phyloP scores from a whole-genome alignment of 1,284 basidiomycete genomes.

The Apiotrichum siamense region DNA sequence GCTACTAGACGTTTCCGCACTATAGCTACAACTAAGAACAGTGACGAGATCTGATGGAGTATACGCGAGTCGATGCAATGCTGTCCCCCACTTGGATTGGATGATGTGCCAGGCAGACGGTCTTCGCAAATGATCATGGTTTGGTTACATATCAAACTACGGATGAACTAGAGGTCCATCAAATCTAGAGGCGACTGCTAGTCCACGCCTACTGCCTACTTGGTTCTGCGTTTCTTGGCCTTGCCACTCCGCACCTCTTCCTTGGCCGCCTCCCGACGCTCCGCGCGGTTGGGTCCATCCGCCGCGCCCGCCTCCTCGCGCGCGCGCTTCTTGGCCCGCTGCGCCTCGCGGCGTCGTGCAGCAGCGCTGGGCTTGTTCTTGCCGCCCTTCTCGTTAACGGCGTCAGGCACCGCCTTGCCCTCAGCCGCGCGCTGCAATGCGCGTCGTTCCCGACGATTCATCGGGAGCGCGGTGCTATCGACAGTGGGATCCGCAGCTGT shows the following conservation, averaged over 20 bases:
- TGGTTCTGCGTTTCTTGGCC: background rate
- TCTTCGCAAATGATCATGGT: background rate
- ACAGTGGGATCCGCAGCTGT: background rate
- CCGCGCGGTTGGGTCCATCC: background rate
- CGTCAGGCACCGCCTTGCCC: constrained; percentile 4
- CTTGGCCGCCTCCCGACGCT: constrained; percentile 2
- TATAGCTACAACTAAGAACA: background rate
- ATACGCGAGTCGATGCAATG: too few relatives aligned
- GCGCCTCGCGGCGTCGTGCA: constrained; percentile 6
- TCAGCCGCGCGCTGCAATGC: constrained; percentile 8
- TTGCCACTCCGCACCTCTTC: background rate
- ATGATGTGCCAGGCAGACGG: too few relatives aligned
- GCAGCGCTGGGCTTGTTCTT: constrained; percentile 6
- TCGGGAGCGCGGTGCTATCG: background rate
- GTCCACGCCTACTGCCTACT: too few relatives aligned
- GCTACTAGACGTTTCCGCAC: constrained; percentile 39
- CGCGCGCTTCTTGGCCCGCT: constrained; percentile 4
- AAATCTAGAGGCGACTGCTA: too few relatives aligned
- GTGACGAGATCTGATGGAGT: background rate
- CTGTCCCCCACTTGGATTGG: too few relatives aligned
- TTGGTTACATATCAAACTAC: too few relatives aligned
- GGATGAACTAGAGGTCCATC: too few relatives aligned
- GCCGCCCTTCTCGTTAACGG: background rate
- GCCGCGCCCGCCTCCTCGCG: background rate
- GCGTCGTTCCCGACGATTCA: constrained; percentile 15